Evolutionary conservation across 306 rosid species (phyloP), one percentile per base, ranked within the genome.

Genomic region (Parietaria judaica): DNA sequence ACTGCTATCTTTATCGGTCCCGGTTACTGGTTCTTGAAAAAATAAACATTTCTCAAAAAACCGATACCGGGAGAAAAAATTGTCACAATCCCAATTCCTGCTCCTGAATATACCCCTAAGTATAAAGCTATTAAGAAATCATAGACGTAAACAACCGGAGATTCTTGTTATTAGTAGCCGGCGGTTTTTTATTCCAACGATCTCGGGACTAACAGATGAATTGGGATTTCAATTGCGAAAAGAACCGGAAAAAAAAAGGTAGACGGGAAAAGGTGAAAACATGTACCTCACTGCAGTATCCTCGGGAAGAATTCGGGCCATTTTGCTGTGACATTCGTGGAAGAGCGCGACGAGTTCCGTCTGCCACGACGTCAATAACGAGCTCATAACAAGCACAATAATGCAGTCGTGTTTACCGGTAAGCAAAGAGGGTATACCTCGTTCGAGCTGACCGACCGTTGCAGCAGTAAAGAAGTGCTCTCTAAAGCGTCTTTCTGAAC

Each of bases 271-370:
- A 23, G 31, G 31, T 23, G 31, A 23, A 23, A 23, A 23, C 31
- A 23, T 23, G 69, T 79, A 87, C 95, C 98, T 85, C 59, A 85
- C 89, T 0, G 74, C 58, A 14, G 78, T 60, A 76, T 70, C 72
- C 59, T 36, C 73, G 41, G 87, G 80, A 76, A 91, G 75, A 75
- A 81, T 82, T 71, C 81, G 79, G 46, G 73, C 84, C 92, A 91
- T 83, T 83, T 80, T 76, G 80, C 95, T 87, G 72, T 91, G 96
- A 79, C 98, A 87, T 65, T 67, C 77, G 67, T 78, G 78, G 76
- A 78, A 69, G 69, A 87, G 87, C 65, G 78, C 74, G 65, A 87
- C 82, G 59, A 66, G 78, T 70, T 79, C 76, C 60, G 66, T 83
- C 96, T 91, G 88, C 86, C 80, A 31, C 61, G 16, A 59, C 49